Conservation (phyloP, 2,329 filamentous ascomycete species). For the Penicillium sp. region DNA sequence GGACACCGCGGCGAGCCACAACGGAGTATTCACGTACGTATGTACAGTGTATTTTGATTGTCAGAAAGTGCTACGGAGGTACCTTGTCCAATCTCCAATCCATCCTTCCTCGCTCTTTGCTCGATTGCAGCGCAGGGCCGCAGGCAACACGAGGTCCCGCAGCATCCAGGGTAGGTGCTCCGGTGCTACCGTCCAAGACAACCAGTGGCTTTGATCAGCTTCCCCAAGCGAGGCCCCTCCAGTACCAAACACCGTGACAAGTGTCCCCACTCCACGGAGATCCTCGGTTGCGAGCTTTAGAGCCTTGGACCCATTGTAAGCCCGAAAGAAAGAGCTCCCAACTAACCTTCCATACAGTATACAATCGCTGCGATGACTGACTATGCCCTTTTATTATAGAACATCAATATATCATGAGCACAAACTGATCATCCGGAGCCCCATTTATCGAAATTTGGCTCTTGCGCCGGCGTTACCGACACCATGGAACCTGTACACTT, state of each 20-base stretch:
- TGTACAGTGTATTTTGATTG: neutral
- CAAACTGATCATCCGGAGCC: slow-evolving; percentile 1
- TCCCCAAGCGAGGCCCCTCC: slow-evolving; percentile 5
- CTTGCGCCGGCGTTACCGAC: slow-evolving; percentile 27
- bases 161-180: neutral
- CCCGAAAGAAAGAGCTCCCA: neutral
- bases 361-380: neutral
- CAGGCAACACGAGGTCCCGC: neutral
- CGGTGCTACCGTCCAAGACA: neutral
- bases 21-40: neutral
- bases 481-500: slow-evolving; percentile 24
- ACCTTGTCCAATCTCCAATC: neutral
- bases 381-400: neutral
- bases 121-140: neutral
- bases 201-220: neutral
- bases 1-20: neutral
- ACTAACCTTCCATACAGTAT: neutral
- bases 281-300: neutral
- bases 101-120: too few relatives aligned
- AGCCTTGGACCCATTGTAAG: neutral
- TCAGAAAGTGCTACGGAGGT: neutral
- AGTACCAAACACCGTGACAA: slow-evolving; percentile 6
- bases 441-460: slow-evolving; percentile 16
- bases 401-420: neutral
- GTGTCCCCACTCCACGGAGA: slow-evolving; percentile 9